Percentiles rank a stretch among this genome's conserved stretches.
These are phyloP conservation scores for Wickerhamiella siamensis DNA, from an alignment of 805 yeast genomes.

Conservation along the genomic window DNA sequence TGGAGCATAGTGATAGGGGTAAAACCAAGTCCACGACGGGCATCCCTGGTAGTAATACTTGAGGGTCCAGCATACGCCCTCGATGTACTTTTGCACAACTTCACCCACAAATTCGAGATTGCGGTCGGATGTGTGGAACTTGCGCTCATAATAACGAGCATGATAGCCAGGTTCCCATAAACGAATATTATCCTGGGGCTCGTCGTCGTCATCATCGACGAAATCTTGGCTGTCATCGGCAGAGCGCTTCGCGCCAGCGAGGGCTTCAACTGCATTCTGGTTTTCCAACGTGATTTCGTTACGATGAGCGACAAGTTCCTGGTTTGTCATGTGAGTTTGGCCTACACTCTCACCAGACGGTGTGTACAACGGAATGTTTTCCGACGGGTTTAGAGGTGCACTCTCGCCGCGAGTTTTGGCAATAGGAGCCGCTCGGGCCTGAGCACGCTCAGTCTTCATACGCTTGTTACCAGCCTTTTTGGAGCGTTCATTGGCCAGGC, in stretches of 20 bases:
- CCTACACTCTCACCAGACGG: slow-evolving; percentile 64
- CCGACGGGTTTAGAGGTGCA: slow-evolving; percentile 56
- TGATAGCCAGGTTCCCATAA: slow-evolving; percentile 81
- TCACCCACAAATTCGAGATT: slow-evolving; percentile 39
- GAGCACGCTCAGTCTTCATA: slow-evolving; percentile 4
- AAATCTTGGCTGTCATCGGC: slow-evolving; percentile 13
- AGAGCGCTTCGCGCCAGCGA: slow-evolving; percentile 8
- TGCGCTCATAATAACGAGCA: slow-evolving; percentile 62
- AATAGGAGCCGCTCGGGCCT: slow-evolving; percentile 23
- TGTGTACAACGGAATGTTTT: slow-evolving; percentile 62
- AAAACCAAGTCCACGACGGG: slow-evolving; percentile 97
- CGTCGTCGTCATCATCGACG: slow-evolving; percentile 15
- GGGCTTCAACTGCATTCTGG: slow-evolving; percentile 11
- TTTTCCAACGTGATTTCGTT: slow-evolving; percentile 2
- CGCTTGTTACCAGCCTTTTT: slow-evolving; percentile 35
- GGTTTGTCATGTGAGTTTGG: slow-evolving; percentile 47
- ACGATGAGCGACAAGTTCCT: slow-evolving; percentile 43
- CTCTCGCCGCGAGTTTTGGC: slow-evolving; percentile 49
- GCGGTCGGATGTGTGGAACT: slow-evolving; percentile 42
- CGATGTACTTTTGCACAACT: slow-evolving; percentile 63
- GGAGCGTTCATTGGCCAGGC: slow-evolving; percentile 50
- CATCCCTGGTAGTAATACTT: slow-evolving; percentile 93
- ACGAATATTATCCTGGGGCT: slow-evolving; percentile 38
- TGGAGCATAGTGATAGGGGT: slow-evolving; percentile 96
- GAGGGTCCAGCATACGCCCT: slow-evolving; percentile 95